Evolutionary conservation across 2,329 filamentous ascomycete genomes (phyloP).

Genomic region (Endoconidiophora polonica): DNA sequence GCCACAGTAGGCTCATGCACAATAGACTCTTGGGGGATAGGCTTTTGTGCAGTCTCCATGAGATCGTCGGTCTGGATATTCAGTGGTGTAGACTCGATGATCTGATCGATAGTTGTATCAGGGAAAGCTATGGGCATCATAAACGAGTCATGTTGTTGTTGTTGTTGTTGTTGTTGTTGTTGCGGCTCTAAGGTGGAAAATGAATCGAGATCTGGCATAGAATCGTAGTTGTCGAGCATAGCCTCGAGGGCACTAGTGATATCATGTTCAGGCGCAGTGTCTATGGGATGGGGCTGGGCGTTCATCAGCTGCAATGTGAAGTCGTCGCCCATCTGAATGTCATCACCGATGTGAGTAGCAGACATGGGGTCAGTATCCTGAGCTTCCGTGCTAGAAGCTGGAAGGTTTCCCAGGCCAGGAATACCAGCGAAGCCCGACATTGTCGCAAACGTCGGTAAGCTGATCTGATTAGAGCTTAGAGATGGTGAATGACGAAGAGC

Average conservation of each 20-base stretch:
- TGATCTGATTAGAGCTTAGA: too few relatives aligned
- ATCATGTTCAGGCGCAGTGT: background rate
- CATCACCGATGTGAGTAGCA: background rate
- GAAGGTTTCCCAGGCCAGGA: conserved; percentile 8
- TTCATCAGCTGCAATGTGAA: background rate
- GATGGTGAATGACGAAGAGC: background rate
- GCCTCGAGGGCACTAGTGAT: conserved; percentile 11
- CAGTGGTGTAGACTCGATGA: background rate
- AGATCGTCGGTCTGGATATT: background rate
- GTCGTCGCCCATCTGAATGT: conserved; percentile 9
- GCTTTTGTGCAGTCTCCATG: background rate
- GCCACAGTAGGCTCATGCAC: background rate
- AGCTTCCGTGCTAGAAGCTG: background rate
- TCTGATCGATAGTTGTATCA: background rate
- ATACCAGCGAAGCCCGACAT: conserved; percentile 4
- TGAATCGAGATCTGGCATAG: conserved; percentile 5
- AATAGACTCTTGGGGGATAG: background rate
- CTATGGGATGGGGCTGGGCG: background rate
- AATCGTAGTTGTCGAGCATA: conserved; percentile 10
- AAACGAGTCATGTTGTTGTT: background rate
- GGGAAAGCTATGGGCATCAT: background rate
- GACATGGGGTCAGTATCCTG: background rate
- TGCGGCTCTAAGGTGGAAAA: background rate
- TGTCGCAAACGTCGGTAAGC: background rate
- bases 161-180: conserved; percentile 3